Evolutionary conservation across 257 asterid species (phyloP).

Genomic region (Plantago ovata): DNA sequence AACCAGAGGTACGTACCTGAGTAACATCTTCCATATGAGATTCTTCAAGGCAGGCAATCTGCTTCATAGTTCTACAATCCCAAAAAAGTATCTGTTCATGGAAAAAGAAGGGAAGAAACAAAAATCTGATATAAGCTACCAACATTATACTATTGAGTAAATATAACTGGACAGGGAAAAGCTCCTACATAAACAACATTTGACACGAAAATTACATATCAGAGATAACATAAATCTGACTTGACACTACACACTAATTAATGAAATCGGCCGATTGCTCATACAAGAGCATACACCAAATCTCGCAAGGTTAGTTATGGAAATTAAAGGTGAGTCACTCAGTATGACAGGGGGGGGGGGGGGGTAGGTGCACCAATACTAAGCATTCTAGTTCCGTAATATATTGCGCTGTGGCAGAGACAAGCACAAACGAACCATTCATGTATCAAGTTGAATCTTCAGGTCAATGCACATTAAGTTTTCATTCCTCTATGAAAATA

Average conservation of each 20-base stretch:
- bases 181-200: not conserved
- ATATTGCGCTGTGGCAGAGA: not conserved
- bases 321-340: no score
- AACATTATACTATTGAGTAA: not conserved
- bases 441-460: not conserved
- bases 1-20: slow-evolving; percentile 47
- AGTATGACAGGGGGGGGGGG: no score
- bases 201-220: no score
- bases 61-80: slow-evolving; percentile 88
- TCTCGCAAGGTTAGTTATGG: no score
- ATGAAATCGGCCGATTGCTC: no score
- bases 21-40: slow-evolving; percentile 92
- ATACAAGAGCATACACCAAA: no score
- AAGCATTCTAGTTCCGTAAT: not conserved
- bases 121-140: not conserved
- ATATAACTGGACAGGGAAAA: not conserved
- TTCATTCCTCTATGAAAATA: no score
- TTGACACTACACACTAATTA: no score
- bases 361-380: not conserved
- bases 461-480: not conserved
- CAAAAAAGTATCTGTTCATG: slow-evolving; percentile 58
- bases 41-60: slow-evolving; percentile 79
- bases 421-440: not conserved
- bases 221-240: no score
- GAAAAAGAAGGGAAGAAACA: slow-evolving; percentile 5